Base-by-base conservation (phyloP, 371 early-diverging fungal genomes). In the Lichtheimia ornata region DNA sequence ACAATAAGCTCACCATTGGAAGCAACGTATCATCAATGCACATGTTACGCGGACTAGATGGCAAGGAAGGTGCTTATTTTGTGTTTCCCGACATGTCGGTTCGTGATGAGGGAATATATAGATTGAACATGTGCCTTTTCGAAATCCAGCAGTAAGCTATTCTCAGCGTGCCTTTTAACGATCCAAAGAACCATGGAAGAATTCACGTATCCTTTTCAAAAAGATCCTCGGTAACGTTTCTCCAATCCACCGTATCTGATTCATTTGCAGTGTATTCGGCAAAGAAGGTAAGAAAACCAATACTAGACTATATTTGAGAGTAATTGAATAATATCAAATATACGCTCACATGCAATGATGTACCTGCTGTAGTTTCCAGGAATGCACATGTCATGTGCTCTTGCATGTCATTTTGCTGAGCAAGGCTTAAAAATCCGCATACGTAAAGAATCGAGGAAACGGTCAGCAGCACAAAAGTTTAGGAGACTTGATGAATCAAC, bases 11-110 rank as follows among this genome's bases (percentile, higher is more conserved):
- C n/a, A 72, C 77, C 1, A 77, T 87, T 4, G 90, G 90, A 7
- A 55, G 84, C n/a, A 73, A 82, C 25, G 87, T 85, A 11, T 87
- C 87, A 3, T 84, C 88, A 0, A 58, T 86, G 12, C 85, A 84
- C 61, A 71, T 83, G 0, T 63, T 89, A 35, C 72, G 79, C 54
- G 88, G 87, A 54, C 56, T 86, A 49, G 83, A 87, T 62, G 70
- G 75, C 30, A 51, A 47, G 2, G 92, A 93, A 55, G 94, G 93
- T n/a, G 94, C 90, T 12, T 96, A 94, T 71, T 97, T 96, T 76
- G 94, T 96, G 12, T 97, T 97, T 74, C 92, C 94, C 9, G 98
- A 97, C 61, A 77, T 97, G 35, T 92, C 92, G 17, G 92, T 95
- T 6, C 79, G 97, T 20, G 86, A 88, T 70, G 97, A 97, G 58